These are phyloP conservation scores for Scheffersomyces coipomensis DNA, from an alignment of 805 yeast species.

Conservation along the genomic window DNA sequence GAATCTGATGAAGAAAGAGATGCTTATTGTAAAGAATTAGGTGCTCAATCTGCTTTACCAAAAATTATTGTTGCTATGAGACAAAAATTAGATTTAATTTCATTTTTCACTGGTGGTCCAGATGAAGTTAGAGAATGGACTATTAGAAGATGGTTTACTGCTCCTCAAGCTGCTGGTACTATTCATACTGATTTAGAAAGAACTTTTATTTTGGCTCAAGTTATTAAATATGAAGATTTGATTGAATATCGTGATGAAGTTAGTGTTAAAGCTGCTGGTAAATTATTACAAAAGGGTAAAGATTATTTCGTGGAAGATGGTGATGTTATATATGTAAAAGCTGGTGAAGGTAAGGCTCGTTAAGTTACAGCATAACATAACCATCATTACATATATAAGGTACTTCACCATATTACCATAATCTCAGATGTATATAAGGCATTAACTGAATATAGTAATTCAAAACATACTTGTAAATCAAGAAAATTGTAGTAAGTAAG, in stretches of 20 bases:
- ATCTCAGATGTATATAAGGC: too few relatives aligned
- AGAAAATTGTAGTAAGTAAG: too few relatives aligned
- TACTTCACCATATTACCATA: too few relatives aligned
- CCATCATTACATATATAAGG: too few relatives aligned
- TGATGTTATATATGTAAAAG: slow-evolving; percentile 86
- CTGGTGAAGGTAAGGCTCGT: slow-evolving; percentile 86
- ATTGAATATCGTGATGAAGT: slow-evolving; percentile 73
- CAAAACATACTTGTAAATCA: too few relatives aligned
- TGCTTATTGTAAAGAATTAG: slow-evolving; percentile 71
- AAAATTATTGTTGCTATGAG: slow-evolving; percentile 86
- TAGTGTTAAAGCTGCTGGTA: slow-evolving; percentile 83
- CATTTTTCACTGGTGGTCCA: slow-evolving; percentile 95
- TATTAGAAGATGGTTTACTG: slow-evolving; percentile 83
- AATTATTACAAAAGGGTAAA: slow-evolving; percentile 88
- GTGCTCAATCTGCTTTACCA: slow-evolving; percentile 80
- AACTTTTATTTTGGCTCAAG: slow-evolving; percentile 92
- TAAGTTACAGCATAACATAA: too few relatives aligned
- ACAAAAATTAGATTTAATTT: slow-evolving; percentile 77
- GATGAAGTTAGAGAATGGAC: slow-evolving; percentile 99
- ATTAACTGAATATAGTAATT: too few relatives aligned
- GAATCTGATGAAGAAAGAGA: slow-evolving; percentile 79
- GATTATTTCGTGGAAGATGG: slow-evolving; percentile 95
- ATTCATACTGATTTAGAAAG: slow-evolving; percentile 94
- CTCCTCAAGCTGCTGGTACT: slow-evolving; percentile 99
- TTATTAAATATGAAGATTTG: slow-evolving; percentile 81